Base-by-base conservation (phyloP, 2,329 filamentous ascomycete species). In the Diaporthe capsici region DNA sequence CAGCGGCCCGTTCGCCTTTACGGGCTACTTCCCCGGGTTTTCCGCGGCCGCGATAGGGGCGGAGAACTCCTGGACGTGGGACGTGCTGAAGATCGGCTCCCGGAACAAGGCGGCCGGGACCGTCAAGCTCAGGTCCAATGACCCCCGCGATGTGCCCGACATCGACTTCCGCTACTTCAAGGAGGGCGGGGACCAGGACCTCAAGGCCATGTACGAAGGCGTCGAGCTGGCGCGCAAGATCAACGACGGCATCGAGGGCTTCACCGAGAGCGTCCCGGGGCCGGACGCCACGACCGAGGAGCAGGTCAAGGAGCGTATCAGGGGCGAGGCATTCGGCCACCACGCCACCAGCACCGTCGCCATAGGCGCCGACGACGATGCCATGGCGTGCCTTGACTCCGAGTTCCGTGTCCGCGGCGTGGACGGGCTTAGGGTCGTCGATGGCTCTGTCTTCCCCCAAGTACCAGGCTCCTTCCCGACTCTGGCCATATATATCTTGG, bases 91-190 rank as follows among this genome's bases (percentile, higher is more conserved):
- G 17, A 77, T 79, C 53, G 75, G 77, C 57, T 84, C 88, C 0
- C 87, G 87, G 72, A 94, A 93, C 47, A 85, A 86, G 34, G 39
- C 25, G 7, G 87, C 87, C 4, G 93, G 93, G n/a, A 91, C 86
- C 0, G 91, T 94, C 17, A 88, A 84, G 1, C 85, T 94, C 1
- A 85, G 84, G n/a, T 92, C 90, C 0, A 84, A 88, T 0, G 87
- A 93, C 79, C 92, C 92, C 0, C 87, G 88, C 0, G 92, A 93
- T 67, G 87, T 88, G 22, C 92, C 92, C 0, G 82, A 88, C 20
- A 92, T 92, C 79, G 86, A 88, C 79, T 92, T 92, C 83, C 89
- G 89, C 79, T 89, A 87, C 79, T 91, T 86, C 85, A 83, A 83
- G 25, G 80, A 87, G 39, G 86, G 88, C 1, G 85, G 86, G 7